Evolutionary conservation across 75 land plant species (phyloP).

Genomic region (Gnetum montanum): DNA sequence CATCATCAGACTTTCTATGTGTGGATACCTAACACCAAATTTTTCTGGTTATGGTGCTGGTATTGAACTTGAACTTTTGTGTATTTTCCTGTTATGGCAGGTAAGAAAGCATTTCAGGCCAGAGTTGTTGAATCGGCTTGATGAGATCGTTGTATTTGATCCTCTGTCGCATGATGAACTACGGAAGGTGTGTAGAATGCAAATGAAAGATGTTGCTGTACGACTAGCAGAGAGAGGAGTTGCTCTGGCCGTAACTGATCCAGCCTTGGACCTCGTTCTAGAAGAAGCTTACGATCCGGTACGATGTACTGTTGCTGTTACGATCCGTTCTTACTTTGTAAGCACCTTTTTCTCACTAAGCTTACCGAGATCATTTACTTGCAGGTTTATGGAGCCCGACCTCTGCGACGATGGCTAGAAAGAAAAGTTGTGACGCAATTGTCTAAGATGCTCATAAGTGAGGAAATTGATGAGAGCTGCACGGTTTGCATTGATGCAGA

Average conservation of each 20-base stretch:
- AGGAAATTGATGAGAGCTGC: slow-evolving; percentile 87
- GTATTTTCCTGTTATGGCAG: slow-evolving; percentile 18
- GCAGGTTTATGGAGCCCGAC: slow-evolving; percentile 94
- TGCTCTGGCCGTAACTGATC: slow-evolving; percentile 86
- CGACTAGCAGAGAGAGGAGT: slow-evolving; percentile 92
- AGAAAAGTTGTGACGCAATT: slow-evolving; percentile 86
- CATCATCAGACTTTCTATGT: no score
- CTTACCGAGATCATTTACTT: no score
- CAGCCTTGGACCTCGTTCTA: slow-evolving; percentile 70
- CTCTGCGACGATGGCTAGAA: slow-evolving; percentile 92
- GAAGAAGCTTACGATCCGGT: slow-evolving; percentile 90
- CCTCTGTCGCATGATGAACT: slow-evolving; percentile 87
- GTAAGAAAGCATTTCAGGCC: slow-evolving; percentile 89
- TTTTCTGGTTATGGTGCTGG: no score
- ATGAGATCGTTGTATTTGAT: slow-evolving; percentile 94
- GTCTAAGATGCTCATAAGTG: slow-evolving; percentile 77
- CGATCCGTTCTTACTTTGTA: background rate
- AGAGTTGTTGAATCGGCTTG: slow-evolving; percentile 86
- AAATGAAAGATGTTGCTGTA: slow-evolving; percentile 86
- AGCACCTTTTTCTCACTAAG: background rate
- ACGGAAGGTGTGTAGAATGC: slow-evolving; percentile 79
- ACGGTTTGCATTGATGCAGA: slow-evolving; percentile 80
- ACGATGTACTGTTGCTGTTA: slow-evolving; percentile 10
- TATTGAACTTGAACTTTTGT: background rate
- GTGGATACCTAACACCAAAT: no score